These are phyloP conservation scores for Silene noctiflora DNA, from an alignment of 179 eudicot species.

Conservation along the genomic window DNA sequence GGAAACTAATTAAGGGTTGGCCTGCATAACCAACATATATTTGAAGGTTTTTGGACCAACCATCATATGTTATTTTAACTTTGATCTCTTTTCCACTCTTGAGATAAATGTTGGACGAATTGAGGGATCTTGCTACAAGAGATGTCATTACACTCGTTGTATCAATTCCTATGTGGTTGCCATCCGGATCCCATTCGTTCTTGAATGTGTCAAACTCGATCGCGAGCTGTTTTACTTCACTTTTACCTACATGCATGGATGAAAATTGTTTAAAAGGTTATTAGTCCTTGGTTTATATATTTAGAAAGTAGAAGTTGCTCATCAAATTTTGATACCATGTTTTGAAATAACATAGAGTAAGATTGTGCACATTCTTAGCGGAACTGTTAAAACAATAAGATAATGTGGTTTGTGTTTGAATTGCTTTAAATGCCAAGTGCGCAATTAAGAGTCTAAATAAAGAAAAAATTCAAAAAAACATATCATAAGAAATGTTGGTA, in stretches of 20 bases:
- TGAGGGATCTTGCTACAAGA: slow-evolving; percentile 34
- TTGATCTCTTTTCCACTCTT: slow-evolving; percentile 50
- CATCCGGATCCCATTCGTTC: slow-evolving; percentile 59
- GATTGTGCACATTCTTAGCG: too few relatives aligned
- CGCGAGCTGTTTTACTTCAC: slow-evolving; percentile 48
- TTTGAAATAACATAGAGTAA: too few relatives aligned
- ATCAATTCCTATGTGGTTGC: slow-evolving; percentile 58
- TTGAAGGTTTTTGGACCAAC: slow-evolving; percentile 40
- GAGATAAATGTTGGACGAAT: slow-evolving; percentile 38
- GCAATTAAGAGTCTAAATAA: too few relatives aligned
- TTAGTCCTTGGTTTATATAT: too few relatives aligned
- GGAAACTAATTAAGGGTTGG: slow-evolving; percentile 34
- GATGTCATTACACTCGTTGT: slow-evolving; percentile 43
- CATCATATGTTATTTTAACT: slow-evolving; percentile 49
- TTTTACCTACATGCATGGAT: slow-evolving; percentile 27
- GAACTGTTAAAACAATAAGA: too few relatives aligned
- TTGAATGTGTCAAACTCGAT: slow-evolving; percentile 71
- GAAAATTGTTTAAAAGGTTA: not conserved
- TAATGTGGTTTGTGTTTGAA: too few relatives aligned
- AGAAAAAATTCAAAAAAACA: too few relatives aligned
- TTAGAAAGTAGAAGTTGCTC: too few relatives aligned
- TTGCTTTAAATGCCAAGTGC: too few relatives aligned
- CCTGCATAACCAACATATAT: slow-evolving; percentile 48
- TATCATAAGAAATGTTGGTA: too few relatives aligned
- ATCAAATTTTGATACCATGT: too few relatives aligned